Evolutionary conservation across 805 yeast species (phyloP), one percentile per base, ranked within the genome.

Genomic region (Candida khao-thaluensis): DNA sequence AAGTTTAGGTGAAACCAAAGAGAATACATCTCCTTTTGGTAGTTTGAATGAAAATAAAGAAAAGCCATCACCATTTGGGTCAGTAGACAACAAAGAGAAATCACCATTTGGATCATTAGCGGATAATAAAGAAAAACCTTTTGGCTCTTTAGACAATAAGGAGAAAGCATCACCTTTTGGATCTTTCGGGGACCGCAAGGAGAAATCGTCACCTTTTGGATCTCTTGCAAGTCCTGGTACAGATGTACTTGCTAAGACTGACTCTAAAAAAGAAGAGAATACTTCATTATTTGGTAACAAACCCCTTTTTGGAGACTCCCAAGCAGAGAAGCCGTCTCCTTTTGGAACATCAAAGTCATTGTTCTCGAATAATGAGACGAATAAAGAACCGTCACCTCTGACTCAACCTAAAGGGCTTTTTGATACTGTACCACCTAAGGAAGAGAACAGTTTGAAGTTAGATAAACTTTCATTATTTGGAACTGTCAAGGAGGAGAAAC

Each of bases 171-270:
- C 27, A n/a, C 25, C n/a, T 5, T 24, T 25, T 17, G 37, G 29
- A 12, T 5, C 7, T 27, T 27, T 16, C 8, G 12, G n/a, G n/a
- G n/a, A n/a, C n/a, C n/a, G 11, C 4, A 14, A 27, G 17, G 30
- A 27, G 12, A 24, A 30, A 23, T 7, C 15, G 10, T 36, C 34
- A 5, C 28, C 29, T 15, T 36, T 36, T 24, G 30, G 40, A 24
- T 15, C 7, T n/a, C 11, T 28, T 5, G 21, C 11, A 7, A 21
- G 14, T 4, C n/a, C n/a, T n/a, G n/a, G n/a, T n/a, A n/a, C n/a
- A n/a, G n/a, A n/a, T n/a, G n/a, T n/a, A n/a, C n/a, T n/a, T n/a
- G n/a, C n/a, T n/a, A n/a, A n/a, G n/a, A n/a, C n/a, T n/a, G n/a
- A n/a, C n/a, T n/a, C n/a, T n/a, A n/a, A n/a, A n/a, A n/a, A n/a